Evolutionary conservation across 148 eudicot genomes (phyloP), one percentile per base, ranked within the genome.

Genomic region (Nyssa sinensis): DNA sequence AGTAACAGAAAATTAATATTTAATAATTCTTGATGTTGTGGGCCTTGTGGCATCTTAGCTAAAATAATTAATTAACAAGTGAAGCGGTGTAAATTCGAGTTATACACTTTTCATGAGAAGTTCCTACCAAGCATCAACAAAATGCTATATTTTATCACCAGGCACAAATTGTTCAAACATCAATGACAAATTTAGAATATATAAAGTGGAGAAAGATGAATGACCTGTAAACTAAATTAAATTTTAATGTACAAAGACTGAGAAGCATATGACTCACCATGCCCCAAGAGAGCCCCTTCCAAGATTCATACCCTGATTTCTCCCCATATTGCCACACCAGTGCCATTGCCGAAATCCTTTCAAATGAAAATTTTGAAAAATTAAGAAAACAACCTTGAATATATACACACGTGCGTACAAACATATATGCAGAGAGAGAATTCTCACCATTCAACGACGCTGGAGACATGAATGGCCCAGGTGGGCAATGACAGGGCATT

Each of bases 401-500:
- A 53, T 21, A 25, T 14, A 29, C 11, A 74, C 33, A 34, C 55
- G 11, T 13, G 11, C 17, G 11, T 13, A 49, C 17, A 49, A 1
- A 49, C 17, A 49, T 55, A n/a, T 25, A 25, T 12, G 30, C 10
- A 25, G 33, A n/a, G 62, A 12, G 21, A 23, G 4, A 32, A 31
- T 35, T 21, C 39, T 69, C 78, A 94, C 98, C 98, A 94, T 81
- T 92, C 98, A 62, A 70, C 91, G 66, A 94, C 98, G 64, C 97
- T 94, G 79, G 98, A 92, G 67, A 94, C 97, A 74, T 92, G 97
- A 67, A 92, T 80, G 33, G 92, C 91, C 98, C 97, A 94, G 58
- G 97, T 92, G 81, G 97, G 97, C 12, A 94, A 82, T 16, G 98
- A 92, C 67, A 94, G 96, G 4, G 98, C 98, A 86, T 94, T 94